Conservation (phyloP, 2,329 filamentous ascomycete species). For the Pezicula rhizophila region DNA sequence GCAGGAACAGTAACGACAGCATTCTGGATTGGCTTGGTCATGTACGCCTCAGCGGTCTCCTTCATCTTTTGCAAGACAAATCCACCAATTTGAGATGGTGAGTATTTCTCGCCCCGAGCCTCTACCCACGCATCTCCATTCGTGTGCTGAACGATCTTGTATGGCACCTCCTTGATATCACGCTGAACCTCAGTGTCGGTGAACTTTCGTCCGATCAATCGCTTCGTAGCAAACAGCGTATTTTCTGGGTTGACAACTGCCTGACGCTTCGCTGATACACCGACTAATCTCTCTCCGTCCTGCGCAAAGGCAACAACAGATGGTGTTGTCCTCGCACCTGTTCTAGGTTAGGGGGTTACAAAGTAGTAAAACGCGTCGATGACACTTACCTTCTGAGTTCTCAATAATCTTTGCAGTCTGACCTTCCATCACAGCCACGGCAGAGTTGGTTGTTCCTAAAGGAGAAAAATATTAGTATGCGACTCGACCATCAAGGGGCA, state of each 20-base stretch:
- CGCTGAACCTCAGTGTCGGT: slow-evolving; percentile 89
- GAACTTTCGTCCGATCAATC: slow-evolving; percentile 97
- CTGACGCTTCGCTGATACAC: slow-evolving; percentile 96
- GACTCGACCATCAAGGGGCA: not conserved
- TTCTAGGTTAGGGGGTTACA: slow-evolving; percentile 3
- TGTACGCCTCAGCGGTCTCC: slow-evolving; percentile 92
- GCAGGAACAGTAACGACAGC: slow-evolving; percentile 94
- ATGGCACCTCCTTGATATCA: slow-evolving; percentile 94
- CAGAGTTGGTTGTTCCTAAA: slow-evolving; percentile 87
- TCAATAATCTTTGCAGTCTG: slow-evolving; percentile 94
- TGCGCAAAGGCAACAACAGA: slow-evolving; percentile 94
- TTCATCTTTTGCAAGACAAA: slow-evolving; percentile 98
- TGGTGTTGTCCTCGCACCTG: slow-evolving; percentile 82
- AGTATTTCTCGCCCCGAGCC: slow-evolving; percentile 91
- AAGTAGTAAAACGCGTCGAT: slow-evolving; percentile 9
- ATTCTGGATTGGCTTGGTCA: slow-evolving; percentile 87
- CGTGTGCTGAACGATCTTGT: slow-evolving; percentile 96
- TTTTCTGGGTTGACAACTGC: slow-evolving; percentile 98
- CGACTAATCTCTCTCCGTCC: slow-evolving; percentile 91
- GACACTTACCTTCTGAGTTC: slow-evolving; percentile 77
- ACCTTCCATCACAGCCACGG: slow-evolving; percentile 96
- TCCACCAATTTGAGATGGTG: slow-evolving; percentile 95
- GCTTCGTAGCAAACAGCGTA: slow-evolving; percentile 97
- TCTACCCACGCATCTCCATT: slow-evolving; percentile 97
- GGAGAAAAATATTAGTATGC: slow-evolving; percentile 14